phyloP scores from a whole-genome alignment of 768 basidiomycete genomes.

The Hypholoma fasciculare region DNA sequence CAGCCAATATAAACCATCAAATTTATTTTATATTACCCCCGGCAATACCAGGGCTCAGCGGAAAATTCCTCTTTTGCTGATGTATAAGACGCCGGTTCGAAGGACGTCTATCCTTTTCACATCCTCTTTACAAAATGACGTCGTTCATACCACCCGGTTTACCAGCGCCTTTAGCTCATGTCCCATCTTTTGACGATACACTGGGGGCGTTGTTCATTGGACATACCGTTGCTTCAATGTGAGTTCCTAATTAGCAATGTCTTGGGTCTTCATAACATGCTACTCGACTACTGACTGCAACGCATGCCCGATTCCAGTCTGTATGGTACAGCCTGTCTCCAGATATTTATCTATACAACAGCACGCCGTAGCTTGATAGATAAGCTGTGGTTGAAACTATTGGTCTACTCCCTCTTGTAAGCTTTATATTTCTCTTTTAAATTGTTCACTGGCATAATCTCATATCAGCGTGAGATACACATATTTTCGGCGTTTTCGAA shows the following conservation, averaged over 20 bases:
- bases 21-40: too few relatives aligned
- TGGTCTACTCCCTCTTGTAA: constrained; percentile 13
- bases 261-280: too few relatives aligned
- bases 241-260: not conserved
- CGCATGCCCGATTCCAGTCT: not conserved
- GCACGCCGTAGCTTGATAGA: constrained; percentile 3
- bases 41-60: too few relatives aligned
- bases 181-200: constrained; percentile 12
- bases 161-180: not conserved
- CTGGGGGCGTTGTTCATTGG: constrained; percentile 15
- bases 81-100: too few relatives aligned
- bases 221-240: constrained; percentile 15
- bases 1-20: too few relatives aligned
- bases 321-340: constrained; percentile 14
- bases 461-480: constrained; percentile 1
- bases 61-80: too few relatives aligned
- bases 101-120: too few relatives aligned
- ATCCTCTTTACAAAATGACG: not conserved
- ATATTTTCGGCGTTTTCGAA: not conserved
- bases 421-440: not conserved
- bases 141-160: not conserved
- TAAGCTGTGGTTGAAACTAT: constrained; percentile 9
- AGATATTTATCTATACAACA: constrained; percentile 14
- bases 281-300: not conserved
- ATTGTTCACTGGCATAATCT: not conserved